A percentile compares a stretch with the other conserved stretches of the same genome.
Evolutionary conservation across 371 early-diverging fungal species (phyloP).

Genomic region (Smittium culicis): DNA sequence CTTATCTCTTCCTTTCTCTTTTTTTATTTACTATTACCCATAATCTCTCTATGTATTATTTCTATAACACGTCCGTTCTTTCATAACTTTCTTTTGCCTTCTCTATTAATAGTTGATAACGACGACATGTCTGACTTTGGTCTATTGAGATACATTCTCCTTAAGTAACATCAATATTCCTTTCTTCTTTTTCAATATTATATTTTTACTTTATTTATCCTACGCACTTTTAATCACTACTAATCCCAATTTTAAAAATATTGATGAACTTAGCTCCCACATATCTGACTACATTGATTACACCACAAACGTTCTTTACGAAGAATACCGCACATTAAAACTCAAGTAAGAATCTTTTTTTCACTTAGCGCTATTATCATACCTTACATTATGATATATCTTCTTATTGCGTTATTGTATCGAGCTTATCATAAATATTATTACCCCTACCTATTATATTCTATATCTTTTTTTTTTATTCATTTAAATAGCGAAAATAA

Average conservation of each 20-base stretch:
- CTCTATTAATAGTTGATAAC: constrained; percentile 43
- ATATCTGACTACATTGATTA: constrained; percentile 88
- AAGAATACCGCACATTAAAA: constrained; percentile 92
- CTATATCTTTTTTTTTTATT: constrained; percentile 19
- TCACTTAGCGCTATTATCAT: constrained; percentile 16
- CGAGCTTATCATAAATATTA: constrained; percentile 15
- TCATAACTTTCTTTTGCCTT: constrained; percentile 52
- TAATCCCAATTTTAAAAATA: background rate
- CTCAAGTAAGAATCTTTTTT: constrained; percentile 43
- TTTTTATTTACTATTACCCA: too few relatives aligned
- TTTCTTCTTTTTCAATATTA: too few relatives aligned
- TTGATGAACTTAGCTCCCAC: constrained; percentile 47
- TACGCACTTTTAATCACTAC: background rate
- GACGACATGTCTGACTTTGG: constrained; percentile 93
- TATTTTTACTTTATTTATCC: background rate
- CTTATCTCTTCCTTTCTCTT: constrained; percentile 40
- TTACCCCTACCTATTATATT: constrained; percentile 6
- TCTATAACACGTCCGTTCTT: constrained; percentile 81
- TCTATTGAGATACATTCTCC: constrained; percentile 77
- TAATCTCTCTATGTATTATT: too few relatives aligned
- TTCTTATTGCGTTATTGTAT: constrained; percentile 10
- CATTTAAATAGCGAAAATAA: constrained; percentile 42
- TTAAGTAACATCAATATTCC: constrained; percentile 33
- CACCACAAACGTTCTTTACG: constrained; percentile 88
- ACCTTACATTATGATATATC: background rate